A percentile compares a stretch with the other conserved stretches of the same genome.
phyloP scores from a whole-genome alignment of 768 basidiomycete genomes.

The Lentinula lateritia region DNA sequence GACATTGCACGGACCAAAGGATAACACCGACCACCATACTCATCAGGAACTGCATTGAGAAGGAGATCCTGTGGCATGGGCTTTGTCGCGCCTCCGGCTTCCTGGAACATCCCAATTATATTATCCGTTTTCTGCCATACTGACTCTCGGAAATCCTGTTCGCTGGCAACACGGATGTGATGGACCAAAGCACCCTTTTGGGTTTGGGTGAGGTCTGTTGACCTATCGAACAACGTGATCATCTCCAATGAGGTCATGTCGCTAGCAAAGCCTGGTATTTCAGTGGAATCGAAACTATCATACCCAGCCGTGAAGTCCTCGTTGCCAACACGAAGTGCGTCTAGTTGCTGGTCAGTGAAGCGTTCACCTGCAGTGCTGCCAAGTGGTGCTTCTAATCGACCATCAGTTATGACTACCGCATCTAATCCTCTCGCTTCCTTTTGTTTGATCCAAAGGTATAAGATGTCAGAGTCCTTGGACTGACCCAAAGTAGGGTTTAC shows the following conservation, averaged over 20 bases:
- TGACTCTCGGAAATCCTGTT: not conserved
- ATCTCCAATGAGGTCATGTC: not conserved
- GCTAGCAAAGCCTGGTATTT: not conserved
- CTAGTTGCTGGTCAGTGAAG: not conserved
- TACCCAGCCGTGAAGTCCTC: not conserved
- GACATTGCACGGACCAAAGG: not conserved
- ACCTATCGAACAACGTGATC: not conserved
- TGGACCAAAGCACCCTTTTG: not conserved
- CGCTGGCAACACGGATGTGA: not conserved
- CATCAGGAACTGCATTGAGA: not conserved
- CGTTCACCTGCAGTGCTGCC: not conserved
- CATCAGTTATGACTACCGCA: not conserved
- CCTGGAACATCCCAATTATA: not conserved
- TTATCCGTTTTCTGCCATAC: not conserved
- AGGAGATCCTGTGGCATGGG: not conserved
- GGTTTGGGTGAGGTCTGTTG: not conserved
- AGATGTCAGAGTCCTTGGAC: not conserved
- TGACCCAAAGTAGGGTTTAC: not conserved
- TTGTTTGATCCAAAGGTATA: not conserved
- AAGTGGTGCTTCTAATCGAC: not conserved
- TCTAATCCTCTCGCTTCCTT: not conserved
- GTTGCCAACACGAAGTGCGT: not conserved
- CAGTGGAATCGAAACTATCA: not conserved
- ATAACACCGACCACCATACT: not conserved
- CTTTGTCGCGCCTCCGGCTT: not conserved